These are phyloP conservation scores for Aspergillus baeticus DNA, from an alignment of 495 filamentous ascomycete species.

Conservation along the genomic window DNA sequence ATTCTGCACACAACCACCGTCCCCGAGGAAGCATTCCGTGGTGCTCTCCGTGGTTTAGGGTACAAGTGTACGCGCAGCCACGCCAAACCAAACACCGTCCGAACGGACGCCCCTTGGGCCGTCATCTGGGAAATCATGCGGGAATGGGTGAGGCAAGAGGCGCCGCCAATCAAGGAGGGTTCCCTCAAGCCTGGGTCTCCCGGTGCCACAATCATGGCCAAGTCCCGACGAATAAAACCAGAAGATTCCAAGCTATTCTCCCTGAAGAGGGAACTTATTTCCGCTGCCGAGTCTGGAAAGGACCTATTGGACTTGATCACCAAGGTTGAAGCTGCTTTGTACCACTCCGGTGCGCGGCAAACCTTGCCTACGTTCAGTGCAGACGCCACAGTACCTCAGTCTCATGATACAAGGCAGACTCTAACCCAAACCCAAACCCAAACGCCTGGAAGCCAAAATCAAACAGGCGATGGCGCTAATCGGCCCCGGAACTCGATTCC, in stretches of 20 bases:
- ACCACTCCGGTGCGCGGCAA: conserved; percentile 33
- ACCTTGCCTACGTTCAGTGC: conserved; percentile 4
- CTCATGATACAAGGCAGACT: conserved; percentile 1
- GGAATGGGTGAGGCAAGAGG: conserved; percentile 79
- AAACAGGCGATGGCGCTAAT: conserved; percentile 4
- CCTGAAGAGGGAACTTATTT: conserved; percentile 37
- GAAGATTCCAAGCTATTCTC: conserved; percentile 23
- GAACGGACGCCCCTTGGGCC: conserved; percentile 86
- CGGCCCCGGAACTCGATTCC: too few relatives aligned
- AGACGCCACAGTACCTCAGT: conserved; percentile 16
- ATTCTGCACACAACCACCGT: conserved; percentile 76
- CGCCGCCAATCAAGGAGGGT: conserved; percentile 70
- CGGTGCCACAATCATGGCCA: conserved; percentile 64
- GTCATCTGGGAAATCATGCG: conserved; percentile 92
- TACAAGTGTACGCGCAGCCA: conserved; percentile 83
- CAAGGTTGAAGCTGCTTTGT: conserved; percentile 48
- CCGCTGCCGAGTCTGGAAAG: conserved; percentile 32
- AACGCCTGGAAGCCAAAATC: conserved; percentile 12
- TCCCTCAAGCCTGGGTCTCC: conserved; percentile 65
- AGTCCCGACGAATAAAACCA: conserved; percentile 28
- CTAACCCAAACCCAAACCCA: neutral
- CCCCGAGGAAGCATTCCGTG: conserved; percentile 66
- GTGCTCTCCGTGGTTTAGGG: conserved; percentile 75
- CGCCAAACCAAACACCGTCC: conserved; percentile 81
- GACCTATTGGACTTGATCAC: conserved; percentile 39